Evolutionary conservation across 306 rosid species (phyloP).

Genomic region (Dalbergia oliveri): DNA sequence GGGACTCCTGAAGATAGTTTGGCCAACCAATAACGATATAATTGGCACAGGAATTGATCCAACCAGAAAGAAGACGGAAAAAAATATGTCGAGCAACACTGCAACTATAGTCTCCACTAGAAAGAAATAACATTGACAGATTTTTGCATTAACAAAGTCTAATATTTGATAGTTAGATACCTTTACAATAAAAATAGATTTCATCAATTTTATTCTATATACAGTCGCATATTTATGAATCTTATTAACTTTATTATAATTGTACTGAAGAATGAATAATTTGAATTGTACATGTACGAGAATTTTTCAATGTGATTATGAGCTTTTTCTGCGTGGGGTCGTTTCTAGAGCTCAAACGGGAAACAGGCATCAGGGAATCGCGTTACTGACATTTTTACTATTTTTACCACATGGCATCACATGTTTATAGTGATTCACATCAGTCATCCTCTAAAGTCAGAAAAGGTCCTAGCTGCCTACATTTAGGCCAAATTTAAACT

Average conservation of each 20-base stretch:
- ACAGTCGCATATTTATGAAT: too few relatives aligned
- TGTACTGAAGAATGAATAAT: too few relatives aligned
- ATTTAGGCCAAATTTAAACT: slow-evolving; percentile 30
- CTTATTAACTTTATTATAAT: too few relatives aligned
- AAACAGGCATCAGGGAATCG: background rate
- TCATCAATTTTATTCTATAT: too few relatives aligned
- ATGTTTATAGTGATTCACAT: slow-evolving; percentile 22
- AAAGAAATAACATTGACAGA: background rate
- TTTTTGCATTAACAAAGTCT: too few relatives aligned
- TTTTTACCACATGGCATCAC: slow-evolving; percentile 26
- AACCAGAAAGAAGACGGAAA: background rate
- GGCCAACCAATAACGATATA: background rate
- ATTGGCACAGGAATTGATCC: slow-evolving; percentile 13
- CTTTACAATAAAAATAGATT: too few relatives aligned
- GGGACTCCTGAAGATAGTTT: background rate
- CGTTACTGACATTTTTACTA: background rate
- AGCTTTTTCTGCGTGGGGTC: background rate
- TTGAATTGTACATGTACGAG: too few relatives aligned
- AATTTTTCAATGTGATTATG: background rate
- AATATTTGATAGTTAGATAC: too few relatives aligned
- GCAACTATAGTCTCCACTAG: background rate
- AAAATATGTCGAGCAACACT: background rate
- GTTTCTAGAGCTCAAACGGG: background rate
- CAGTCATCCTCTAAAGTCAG: background rate
- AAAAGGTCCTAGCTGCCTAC: slow-evolving; percentile 17